Conservation (phyloP, 73 alveolate species). For the Halteria grandinella region DNA sequence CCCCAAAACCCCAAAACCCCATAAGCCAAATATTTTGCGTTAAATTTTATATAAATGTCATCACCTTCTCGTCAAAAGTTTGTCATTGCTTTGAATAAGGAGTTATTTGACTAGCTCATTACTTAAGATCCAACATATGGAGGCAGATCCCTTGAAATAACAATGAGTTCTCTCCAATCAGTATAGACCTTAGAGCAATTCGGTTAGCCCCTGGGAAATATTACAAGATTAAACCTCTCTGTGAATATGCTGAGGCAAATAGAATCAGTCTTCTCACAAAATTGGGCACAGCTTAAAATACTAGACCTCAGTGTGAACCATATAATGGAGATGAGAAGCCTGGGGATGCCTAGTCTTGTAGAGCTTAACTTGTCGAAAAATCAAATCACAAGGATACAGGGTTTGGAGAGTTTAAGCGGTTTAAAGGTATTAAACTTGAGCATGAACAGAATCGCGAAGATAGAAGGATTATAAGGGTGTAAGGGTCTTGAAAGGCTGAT, state of each 20-base stretch:
- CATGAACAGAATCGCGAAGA: not conserved
- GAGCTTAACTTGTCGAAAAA: slow-evolving; percentile 18
- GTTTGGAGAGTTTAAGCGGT: not conserved
- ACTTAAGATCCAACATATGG: slow-evolving; percentile 2
- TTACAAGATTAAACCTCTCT: not conserved
- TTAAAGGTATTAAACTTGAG: slow-evolving; percentile 2
- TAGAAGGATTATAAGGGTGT: not conserved
- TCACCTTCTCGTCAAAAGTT: too few species aligned
- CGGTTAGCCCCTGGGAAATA: not conserved
- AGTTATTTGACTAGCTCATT: too few species aligned
- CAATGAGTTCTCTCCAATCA: not conserved
- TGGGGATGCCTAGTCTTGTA: not conserved
- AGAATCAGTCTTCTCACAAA: not conserved
- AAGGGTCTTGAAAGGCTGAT: not conserved
- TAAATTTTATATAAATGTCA: too few species aligned
- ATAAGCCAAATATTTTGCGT: too few species aligned
- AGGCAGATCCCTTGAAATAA: not conserved
- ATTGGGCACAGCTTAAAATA: not conserved
- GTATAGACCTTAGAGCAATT: not conserved
- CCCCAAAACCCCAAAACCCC: too few species aligned
- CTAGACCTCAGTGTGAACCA: slow-evolving; percentile 16
- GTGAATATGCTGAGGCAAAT: slow-evolving; percentile 18
- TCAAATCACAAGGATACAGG: not conserved
- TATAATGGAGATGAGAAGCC: slow-evolving; percentile 8
- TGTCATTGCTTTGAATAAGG: too few species aligned